A percentile compares a stretch with the other conserved stretches of the same genome.
These are phyloP conservation scores for Logfia minima DNA, from an alignment of 129 eudicot species.

Conservation along the genomic window DNA sequence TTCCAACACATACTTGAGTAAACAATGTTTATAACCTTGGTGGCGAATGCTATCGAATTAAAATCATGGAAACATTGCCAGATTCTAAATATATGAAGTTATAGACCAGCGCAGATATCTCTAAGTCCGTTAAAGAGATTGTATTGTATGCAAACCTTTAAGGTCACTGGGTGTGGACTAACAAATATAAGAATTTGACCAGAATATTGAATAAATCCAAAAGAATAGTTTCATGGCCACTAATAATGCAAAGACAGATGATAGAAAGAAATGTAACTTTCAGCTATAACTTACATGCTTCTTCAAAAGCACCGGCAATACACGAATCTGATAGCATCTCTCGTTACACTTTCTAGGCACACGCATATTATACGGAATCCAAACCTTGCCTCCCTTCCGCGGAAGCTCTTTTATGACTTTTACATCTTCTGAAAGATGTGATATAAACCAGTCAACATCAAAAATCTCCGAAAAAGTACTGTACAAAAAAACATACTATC, in stretches of 20 bases:
- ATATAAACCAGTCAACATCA: constrained; percentile 88
- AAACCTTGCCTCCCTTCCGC: constrained; percentile 51
- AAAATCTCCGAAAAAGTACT: constrained; percentile 92
- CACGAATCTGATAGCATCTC: constrained; percentile 76
- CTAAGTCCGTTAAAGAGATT: not conserved
- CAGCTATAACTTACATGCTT: constrained; percentile 64
- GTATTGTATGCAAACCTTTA: not conserved
- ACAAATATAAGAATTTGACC: not conserved
- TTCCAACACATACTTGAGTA: not conserved
- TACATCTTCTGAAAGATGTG: constrained; percentile 69
- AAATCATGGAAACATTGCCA: not conserved
- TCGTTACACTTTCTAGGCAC: constrained; percentile 94
- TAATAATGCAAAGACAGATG: constrained; percentile 12
- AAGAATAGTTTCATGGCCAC: constrained; percentile 1
- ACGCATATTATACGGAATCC: constrained; percentile 77
- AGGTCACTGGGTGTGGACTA: not conserved
- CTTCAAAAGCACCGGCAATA: constrained; percentile 68
- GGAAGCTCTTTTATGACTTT: constrained; percentile 83
- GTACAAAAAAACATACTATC: constrained; percentile 35
- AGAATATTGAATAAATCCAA: not conserved
- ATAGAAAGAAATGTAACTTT: constrained; percentile 8
- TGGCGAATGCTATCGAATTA: not conserved
- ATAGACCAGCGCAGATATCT: constrained; percentile 4
- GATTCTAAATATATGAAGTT: not conserved
- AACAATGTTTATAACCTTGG: not conserved